A percentile compares a stretch with the other conserved stretches of the same genome.
These are phyloP conservation scores for Hypomontagnella monticulosa DNA, from an alignment of 495 filamentous ascomycete genomes.

Conservation along the genomic window DNA sequence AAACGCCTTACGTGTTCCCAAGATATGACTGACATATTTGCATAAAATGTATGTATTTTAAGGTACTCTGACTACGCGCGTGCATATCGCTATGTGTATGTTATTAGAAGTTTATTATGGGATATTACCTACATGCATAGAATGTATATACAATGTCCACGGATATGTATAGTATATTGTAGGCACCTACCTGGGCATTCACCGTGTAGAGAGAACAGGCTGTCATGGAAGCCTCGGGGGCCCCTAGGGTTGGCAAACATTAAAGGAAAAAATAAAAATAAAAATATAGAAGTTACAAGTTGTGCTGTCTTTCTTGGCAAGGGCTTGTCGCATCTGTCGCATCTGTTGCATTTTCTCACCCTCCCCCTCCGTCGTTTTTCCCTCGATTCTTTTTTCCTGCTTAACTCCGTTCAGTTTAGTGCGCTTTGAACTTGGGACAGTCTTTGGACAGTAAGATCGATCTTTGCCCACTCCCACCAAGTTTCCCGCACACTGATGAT, in stretches of 20 bases:
- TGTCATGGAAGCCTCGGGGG: slow-evolving; percentile 9
- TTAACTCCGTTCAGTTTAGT: slow-evolving; percentile 44
- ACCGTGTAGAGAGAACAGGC: slow-evolving; percentile 14
- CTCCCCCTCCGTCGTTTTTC: slow-evolving; percentile 7
- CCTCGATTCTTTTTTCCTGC: slow-evolving; percentile 28
- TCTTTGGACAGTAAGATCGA: slow-evolving; percentile 35
- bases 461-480: slow-evolving; percentile 19
- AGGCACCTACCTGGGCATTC: too few species aligned
- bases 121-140: too few species aligned
- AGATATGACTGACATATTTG: too few species aligned
- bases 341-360: slow-evolving; percentile 23
- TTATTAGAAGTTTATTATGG: too few species aligned
- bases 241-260: not conserved
- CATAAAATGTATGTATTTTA: too few species aligned
- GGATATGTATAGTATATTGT: not conserved
- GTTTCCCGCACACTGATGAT: slow-evolving; percentile 17
- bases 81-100: too few species aligned
- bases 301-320: slow-evolving; percentile 38
- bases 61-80: too few species aligned
- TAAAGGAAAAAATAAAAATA: not conserved
- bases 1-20: too few species aligned
- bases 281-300: slow-evolving; percentile 3
- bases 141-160: too few species aligned
- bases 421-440: slow-evolving; percentile 14
- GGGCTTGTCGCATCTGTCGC: slow-evolving; percentile 14